These are phyloP conservation scores for Porcisia hertigi DNA, from an alignment of 208 protist species.

Conservation along the genomic window DNA sequence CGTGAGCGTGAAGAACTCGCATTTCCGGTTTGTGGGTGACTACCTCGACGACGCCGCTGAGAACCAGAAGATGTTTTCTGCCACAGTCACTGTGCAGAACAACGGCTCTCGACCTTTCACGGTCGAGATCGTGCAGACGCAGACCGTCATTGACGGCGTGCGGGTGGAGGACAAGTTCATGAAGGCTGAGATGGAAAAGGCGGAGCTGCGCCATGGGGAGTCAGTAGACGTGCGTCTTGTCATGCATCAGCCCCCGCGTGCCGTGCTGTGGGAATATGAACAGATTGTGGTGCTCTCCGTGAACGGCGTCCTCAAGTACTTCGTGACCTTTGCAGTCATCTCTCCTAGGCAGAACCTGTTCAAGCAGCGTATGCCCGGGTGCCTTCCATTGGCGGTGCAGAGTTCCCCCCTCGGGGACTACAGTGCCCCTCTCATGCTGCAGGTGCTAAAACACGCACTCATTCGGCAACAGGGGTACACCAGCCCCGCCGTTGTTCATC, in stretches of 20 bases:
- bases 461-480: conserved; percentile 71
- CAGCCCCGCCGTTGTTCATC: conserved; percentile 46
- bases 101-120: conserved; percentile 47
- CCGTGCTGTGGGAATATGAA: conserved; percentile 63
- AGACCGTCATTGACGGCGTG: conserved; percentile 76
- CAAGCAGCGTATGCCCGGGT: conserved; percentile 60
- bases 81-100: conserved; percentile 61
- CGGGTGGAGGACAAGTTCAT: conserved; percentile 53
- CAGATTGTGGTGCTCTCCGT: conserved; percentile 75
- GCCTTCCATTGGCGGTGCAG: conserved; percentile 61
- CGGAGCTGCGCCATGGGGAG: conserved; percentile 57
- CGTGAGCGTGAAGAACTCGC: conserved; percentile 45
- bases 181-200: conserved; percentile 44
- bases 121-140: conserved; percentile 62
- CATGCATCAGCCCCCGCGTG: conserved; percentile 42
- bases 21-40: conserved; percentile 64
- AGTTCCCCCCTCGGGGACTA: conserved; percentile 78
- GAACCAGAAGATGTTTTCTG: conserved; percentile 37
- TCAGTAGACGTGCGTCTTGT: conserved; percentile 58
- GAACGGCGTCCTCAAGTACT: conserved; percentile 64
- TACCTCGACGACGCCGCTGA: conserved; percentile 31
- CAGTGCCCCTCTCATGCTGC: conserved; percentile 73
- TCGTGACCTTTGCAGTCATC: conserved; percentile 72
- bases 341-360: conserved; percentile 65
- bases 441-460: conserved; percentile 82